These are phyloP conservation scores for Castanospermum australe DNA, from an alignment of 306 rosid genomes.

Conservation along the genomic window DNA sequence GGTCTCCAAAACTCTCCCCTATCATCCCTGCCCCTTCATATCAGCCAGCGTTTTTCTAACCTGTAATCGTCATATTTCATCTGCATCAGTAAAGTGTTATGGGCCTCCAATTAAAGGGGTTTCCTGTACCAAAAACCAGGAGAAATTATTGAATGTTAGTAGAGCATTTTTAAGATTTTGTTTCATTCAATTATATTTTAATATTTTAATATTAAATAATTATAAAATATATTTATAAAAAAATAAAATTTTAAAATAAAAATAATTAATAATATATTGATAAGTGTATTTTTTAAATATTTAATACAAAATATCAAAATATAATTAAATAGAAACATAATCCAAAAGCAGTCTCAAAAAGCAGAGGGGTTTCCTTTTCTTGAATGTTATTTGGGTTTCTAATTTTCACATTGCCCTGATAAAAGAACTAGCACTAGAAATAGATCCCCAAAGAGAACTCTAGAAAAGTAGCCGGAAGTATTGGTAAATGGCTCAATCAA, in stretches of 20 bases:
- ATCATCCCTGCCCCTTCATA: neutral
- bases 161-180: too few species aligned
- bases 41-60: constrained; percentile 20
- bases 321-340: too few species aligned
- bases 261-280: too few species aligned
- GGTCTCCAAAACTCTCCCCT: neutral
- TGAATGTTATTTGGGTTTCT: constrained; percentile 18
- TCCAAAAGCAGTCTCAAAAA: too few species aligned
- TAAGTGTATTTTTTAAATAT: too few species aligned
- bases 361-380: constrained; percentile 16
- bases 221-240: too few species aligned
- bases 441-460: neutral
- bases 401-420: neutral
- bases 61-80: constrained; percentile 15
- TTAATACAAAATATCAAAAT: too few species aligned
- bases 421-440: constrained; percentile 10
- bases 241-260: too few species aligned
- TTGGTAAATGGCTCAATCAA: constrained; percentile 27
- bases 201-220: too few species aligned
- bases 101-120: constrained; percentile 8
- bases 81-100: neutral
- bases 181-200: too few species aligned
- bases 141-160: too few species aligned
- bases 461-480: constrained; percentile 4
- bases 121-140: constrained; percentile 10